phyloP scores from a whole-genome alignment of 2,329 filamentous ascomycete genomes.

The Hirsutella rhossiliensis region DNA sequence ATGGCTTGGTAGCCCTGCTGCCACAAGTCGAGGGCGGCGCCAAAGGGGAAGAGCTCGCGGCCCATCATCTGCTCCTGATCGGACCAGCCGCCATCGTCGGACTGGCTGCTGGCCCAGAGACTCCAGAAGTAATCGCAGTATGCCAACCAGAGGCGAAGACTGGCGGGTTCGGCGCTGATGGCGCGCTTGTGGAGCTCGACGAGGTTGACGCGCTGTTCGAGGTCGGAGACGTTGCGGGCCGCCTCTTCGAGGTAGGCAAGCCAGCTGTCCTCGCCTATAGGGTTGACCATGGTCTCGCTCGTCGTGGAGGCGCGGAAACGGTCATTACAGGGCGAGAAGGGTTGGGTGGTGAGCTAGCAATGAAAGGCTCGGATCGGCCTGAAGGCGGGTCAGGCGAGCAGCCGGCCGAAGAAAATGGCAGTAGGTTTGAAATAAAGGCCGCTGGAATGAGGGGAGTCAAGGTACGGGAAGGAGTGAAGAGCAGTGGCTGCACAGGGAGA shows the following conservation, averaged over 20 bases:
- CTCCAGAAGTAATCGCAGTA: conserved; percentile 71
- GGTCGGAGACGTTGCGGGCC: conserved; percentile 42
- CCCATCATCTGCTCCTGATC: conserved; percentile 59
- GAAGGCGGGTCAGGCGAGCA: background rate
- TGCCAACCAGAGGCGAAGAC: conserved; percentile 60
- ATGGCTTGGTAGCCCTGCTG: conserved; percentile 60
- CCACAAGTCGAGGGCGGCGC: conserved; percentile 56
- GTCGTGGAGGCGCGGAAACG: background rate
- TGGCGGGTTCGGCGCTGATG: conserved; percentile 58
- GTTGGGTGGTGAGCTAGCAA: background rate
- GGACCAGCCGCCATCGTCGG: conserved; percentile 39
- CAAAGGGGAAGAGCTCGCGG: conserved; percentile 59
- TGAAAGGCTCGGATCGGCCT: background rate
- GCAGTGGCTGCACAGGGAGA: too few species aligned
- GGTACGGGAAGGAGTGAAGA: too few species aligned
- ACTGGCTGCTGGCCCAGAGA: conserved; percentile 54
- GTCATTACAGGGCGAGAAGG: conserved; percentile 1
- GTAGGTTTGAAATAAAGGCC: too few species aligned
- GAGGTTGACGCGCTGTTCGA: conserved; percentile 56
- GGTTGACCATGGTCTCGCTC: conserved; percentile 31
- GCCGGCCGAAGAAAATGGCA: too few species aligned
- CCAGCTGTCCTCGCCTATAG: conserved; percentile 68
- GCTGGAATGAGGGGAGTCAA: too few species aligned
- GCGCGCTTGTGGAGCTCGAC: conserved; percentile 64
- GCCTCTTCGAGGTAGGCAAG: conserved; percentile 66